Conservation (phyloP, 129 eudicot species). For the Daucus carota region DNA sequence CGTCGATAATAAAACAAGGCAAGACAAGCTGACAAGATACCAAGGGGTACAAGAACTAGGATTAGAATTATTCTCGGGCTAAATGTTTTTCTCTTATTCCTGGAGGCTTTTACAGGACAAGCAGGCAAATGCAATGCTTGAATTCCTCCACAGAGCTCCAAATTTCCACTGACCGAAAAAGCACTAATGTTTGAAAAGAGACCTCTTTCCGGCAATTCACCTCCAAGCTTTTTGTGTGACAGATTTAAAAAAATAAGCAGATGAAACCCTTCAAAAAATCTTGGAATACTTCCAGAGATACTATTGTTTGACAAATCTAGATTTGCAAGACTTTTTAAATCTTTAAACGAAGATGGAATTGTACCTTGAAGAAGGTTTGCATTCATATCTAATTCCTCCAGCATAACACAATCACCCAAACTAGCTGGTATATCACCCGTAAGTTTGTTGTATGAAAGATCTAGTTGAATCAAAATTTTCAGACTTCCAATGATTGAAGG, state of each 20-base stretch:
- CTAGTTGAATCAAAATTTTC: too few relatives aligned
- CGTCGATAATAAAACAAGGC: neutral
- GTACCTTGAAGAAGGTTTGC: neutral
- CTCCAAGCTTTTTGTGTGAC: neutral
- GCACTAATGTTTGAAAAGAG: neutral
- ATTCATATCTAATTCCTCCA: neutral
- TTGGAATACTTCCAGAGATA: constrained; percentile 12
- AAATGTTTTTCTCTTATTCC: neutral
- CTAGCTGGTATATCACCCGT: neutral
- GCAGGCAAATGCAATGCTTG: neutral
- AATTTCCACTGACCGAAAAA: neutral
- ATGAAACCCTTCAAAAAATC: neutral
- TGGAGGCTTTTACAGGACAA: neutral
- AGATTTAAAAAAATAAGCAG: neutral
- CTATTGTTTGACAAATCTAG: constrained; percentile 15
- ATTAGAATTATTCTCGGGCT: neutral
- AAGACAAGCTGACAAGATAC: neutral
- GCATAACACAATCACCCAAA: neutral
- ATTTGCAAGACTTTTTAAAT: neutral
- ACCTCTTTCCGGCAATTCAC: constrained; percentile 1
- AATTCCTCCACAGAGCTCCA: constrained; percentile 9
- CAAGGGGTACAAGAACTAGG: neutral
- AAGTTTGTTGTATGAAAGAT: too few relatives aligned
- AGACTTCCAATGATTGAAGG: too few relatives aligned
- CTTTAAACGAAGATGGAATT: constrained; percentile 1